phyloP scores from a whole-genome alignment of 2,329 filamentous ascomycete genomes.

The Exophiala dermatitidis region DNA sequence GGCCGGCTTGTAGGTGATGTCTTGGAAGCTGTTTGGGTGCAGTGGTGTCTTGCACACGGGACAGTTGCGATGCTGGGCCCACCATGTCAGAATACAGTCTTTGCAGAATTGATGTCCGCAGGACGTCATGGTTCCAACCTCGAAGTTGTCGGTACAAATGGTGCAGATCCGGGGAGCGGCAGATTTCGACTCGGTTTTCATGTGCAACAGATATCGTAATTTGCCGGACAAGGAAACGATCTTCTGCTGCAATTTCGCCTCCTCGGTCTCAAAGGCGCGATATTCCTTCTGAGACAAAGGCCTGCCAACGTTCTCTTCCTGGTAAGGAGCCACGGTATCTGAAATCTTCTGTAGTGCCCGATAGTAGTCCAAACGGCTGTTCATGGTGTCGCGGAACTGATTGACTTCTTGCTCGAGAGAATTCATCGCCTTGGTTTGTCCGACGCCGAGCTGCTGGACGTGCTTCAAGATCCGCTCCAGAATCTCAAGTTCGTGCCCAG shows the following conservation, averaged over 20 bases:
- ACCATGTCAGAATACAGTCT: conserved; percentile 77
- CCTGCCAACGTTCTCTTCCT: conserved; percentile 55
- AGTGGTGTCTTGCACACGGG: conserved; percentile 75
- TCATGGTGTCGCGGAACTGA: conserved; percentile 70
- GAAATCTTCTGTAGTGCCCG: conserved; percentile 85
- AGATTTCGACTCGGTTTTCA: conserved; percentile 55
- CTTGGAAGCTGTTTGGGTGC: conserved; percentile 62
- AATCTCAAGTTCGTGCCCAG: conserved; percentile 57
- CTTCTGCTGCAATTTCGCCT: conserved; percentile 49
- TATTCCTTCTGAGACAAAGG: conserved; percentile 48
- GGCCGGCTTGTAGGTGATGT: conserved; percentile 75
- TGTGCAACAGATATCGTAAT: conserved; percentile 63
- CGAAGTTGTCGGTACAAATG: conserved; percentile 74
- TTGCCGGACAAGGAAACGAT: conserved; percentile 63
- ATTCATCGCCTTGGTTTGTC: conserved; percentile 47
- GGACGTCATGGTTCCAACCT: conserved; percentile 71
- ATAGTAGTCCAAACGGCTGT: conserved; percentile 81
- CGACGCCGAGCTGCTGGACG: conserved; percentile 47
- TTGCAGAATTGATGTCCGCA: conserved; percentile 93
- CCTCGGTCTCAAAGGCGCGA: conserved; percentile 37
- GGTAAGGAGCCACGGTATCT: conserved; percentile 69
- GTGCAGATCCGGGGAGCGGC: conserved; percentile 66
- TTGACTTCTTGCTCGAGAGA: conserved; percentile 61
- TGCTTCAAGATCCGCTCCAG: conserved; percentile 56
- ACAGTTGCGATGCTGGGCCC: conserved; percentile 64